Conservation (phyloP, 1,139 yeast genomes). For the Hyphopichia buzzinii region DNA sequence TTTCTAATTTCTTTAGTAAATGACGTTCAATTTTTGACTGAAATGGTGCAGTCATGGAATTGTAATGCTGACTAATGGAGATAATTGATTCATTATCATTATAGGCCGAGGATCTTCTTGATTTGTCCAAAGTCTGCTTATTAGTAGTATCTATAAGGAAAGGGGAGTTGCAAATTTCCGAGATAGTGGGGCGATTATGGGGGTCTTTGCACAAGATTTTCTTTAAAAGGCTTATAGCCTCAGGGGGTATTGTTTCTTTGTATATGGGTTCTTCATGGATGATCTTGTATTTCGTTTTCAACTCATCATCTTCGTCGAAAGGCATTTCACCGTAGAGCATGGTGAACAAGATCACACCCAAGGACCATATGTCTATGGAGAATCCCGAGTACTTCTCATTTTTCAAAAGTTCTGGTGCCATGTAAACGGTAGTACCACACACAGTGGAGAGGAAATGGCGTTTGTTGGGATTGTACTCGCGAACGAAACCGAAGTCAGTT, state of each 20-base stretch:
- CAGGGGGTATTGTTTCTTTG: slow-evolving; percentile 42
- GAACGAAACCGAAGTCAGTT: slow-evolving; percentile 91
- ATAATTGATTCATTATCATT: slow-evolving; percentile 38
- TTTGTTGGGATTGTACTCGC: slow-evolving; percentile 62
- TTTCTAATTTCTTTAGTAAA: slow-evolving; percentile 60
- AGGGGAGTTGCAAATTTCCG: slow-evolving; percentile 61
- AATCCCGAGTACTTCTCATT: slow-evolving; percentile 77
- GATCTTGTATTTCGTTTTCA: slow-evolving; percentile 59
- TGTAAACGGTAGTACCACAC: slow-evolving; percentile 93
- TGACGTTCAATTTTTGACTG: slow-evolving; percentile 63
- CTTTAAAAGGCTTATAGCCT: slow-evolving; percentile 50
- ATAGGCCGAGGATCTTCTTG: slow-evolving; percentile 10
- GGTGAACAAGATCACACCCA: slow-evolving; percentile 91
- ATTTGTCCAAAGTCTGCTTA: slow-evolving; percentile 16
- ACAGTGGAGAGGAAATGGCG: slow-evolving; percentile 68
- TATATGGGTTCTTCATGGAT: slow-evolving; percentile 64
- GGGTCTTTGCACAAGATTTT: slow-evolving; percentile 68
- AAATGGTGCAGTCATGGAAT: slow-evolving; percentile 43
- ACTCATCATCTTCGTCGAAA: slow-evolving; percentile 80
- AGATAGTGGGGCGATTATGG: slow-evolving; percentile 53
- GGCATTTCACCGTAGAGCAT: slow-evolving; percentile 88
- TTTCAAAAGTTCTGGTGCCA: slow-evolving; percentile 68
- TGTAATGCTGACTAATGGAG: slow-evolving; percentile 41
- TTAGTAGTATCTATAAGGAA: slow-evolving; percentile 49
- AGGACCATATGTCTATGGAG: slow-evolving; percentile 85